Base-by-base conservation (phyloP, 2,329 filamentous ascomycete species). In the Tolypocladium ovalisporum region DNA sequence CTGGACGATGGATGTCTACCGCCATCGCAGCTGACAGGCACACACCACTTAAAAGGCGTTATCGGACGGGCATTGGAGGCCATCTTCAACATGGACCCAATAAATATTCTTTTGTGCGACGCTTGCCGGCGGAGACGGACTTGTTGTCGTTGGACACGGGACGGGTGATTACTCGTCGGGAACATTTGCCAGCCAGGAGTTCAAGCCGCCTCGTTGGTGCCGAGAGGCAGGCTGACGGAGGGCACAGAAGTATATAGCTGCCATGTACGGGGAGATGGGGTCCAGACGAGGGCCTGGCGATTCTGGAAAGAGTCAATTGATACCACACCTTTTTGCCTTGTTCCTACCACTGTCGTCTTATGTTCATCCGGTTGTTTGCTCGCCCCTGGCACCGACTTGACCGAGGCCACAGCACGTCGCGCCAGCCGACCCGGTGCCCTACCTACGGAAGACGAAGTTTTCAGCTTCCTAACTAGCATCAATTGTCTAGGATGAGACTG, bases 251-350 rank as follows among this genome's bases (percentile, higher is more conserved):
- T 49, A 49, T 32, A n/a, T n/a, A n/a, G 44, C 1, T 32, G 44
- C 44, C 44, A 49, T 19, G 44, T 49, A 34, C 15, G 12, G 24
- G 17, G 27, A 49, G 44, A 49, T 4, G 27, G 44, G 17, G 8
- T 8, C 19, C 27, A 19, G 27, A 49, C 10, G 40, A 32, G 44
- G 17, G 39, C 19, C 36, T 8, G 39, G 53, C 53, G 36, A 54
- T 54, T 54, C 53, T 54, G 53, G 53, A 54, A 40, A 54, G 56
- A 52, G 53, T 54, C 47, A 56, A 58, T 60, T 60, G 59, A 60
- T 60, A 60, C 59, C 59, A 59, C 57, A 52, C 42, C 22, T 27
- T 49, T 52, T n/a, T 52, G 34, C 39, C 22, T 36, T 42, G 24
- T 10, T 42, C 3, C 15, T 17, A n/a, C 44, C 17, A n/a, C 13